Percentiles rank a stretch among this genome's conserved stretches.
phyloP scores from a whole-genome alignment of 306 rosid genomes.

The Dalbergia cochinchinensis region DNA sequence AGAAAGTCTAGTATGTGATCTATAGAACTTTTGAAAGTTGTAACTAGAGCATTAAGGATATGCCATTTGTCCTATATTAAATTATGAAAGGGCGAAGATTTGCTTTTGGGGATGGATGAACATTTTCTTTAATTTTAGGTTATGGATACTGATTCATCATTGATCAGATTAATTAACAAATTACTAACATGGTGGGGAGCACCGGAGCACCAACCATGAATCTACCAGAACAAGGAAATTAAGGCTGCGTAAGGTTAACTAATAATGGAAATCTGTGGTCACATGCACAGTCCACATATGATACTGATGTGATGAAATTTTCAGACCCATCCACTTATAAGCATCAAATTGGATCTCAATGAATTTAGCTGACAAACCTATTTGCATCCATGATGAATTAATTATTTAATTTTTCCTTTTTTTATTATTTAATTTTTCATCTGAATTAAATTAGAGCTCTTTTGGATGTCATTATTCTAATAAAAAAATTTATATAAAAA shows the following conservation, averaged over 20 bases:
- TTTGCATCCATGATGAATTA: neutral
- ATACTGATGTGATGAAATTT: neutral
- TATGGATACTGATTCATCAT: neutral
- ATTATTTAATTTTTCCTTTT: neutral
- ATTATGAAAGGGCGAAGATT: neutral
- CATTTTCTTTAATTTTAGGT: neutral
- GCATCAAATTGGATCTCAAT: neutral
- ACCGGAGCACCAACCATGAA: neutral
- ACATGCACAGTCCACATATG: neutral
- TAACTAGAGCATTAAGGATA: neutral
- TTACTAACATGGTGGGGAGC: neutral
- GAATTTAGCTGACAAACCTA: neutral
- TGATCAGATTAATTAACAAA: conserved; percentile 5
- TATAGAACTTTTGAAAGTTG: neutral
- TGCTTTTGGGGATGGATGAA: neutral
- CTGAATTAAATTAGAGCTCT: too few species aligned
- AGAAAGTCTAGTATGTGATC: neutral
- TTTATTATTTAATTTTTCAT: too few species aligned
- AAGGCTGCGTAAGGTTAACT: conserved; percentile 6
- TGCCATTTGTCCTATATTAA: neutral
- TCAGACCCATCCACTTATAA: too few species aligned
- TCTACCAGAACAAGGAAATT: neutral
- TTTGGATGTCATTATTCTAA: too few species aligned
- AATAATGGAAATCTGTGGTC: conserved; percentile 17
- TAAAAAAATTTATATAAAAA: too few species aligned